Evolutionary conservation across 345 rosid genomes (phyloP).

Genomic region (Gossypium thurberi): DNA sequence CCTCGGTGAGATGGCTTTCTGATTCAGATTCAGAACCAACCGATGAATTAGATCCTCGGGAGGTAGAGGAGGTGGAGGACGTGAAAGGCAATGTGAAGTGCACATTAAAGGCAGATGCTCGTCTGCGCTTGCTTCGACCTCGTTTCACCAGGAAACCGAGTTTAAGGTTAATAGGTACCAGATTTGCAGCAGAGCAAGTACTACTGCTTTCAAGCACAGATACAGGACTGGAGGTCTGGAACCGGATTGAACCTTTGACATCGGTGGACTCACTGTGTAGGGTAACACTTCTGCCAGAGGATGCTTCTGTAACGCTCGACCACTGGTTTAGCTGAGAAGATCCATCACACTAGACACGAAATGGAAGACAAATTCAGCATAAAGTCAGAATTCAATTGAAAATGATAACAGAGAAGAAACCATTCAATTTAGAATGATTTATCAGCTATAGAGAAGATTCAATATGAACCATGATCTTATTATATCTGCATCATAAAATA

Average conservation of each 20-base stretch:
- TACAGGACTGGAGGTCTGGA: conserved; percentile 58
- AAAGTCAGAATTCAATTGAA: conserved; percentile 6
- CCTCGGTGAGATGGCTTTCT: conserved; percentile 27
- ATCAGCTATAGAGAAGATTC: neutral
- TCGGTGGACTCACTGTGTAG: conserved; percentile 21
- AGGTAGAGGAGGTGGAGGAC: conserved; percentile 7
- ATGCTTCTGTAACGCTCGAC: conserved; percentile 29
- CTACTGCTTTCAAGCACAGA: conserved; percentile 72
- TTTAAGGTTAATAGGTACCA: conserved; percentile 20
- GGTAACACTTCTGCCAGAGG: conserved; percentile 28
- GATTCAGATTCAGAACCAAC: conserved; percentile 32
- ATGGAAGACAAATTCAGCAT: neutral
- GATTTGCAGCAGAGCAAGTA: conserved; percentile 47
- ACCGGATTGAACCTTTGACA: conserved; percentile 35
- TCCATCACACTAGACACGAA: conserved; percentile 24
- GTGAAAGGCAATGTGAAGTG: conserved; percentile 18
- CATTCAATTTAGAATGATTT: neutral
- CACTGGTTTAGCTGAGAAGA: conserved; percentile 32
- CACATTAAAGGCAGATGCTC: conserved; percentile 25
- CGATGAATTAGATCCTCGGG: conserved; percentile 14
- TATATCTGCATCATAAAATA: neutral
- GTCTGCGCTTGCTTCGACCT: conserved; percentile 67
- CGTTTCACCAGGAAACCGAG: conserved; percentile 45
- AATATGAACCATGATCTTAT: neutral
- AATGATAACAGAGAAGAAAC: neutral